These are phyloP conservation scores for Leishmania turanica DNA, from an alignment of 208 protist genomes.

Conservation along the genomic window DNA sequence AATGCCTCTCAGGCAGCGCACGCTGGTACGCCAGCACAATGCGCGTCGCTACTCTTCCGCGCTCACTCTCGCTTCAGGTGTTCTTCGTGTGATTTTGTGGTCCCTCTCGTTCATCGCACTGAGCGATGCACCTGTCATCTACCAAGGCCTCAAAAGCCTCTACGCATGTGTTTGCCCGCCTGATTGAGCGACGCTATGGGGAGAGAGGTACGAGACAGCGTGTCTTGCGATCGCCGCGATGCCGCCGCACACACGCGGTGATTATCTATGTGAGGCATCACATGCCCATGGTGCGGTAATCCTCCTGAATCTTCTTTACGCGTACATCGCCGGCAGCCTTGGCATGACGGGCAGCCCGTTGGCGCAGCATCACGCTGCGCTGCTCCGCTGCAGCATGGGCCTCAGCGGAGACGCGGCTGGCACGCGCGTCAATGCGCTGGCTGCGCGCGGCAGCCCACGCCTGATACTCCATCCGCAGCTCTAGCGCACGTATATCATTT, in stretches of 20 bases:
- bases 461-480: constrained; percentile 37
- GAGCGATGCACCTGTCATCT: background rate
- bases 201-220: background rate
- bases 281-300: constrained; percentile 28
- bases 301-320: constrained; percentile 24
- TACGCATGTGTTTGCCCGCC: background rate
- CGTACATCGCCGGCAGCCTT: constrained; percentile 17
- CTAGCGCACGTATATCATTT: constrained; percentile 40
- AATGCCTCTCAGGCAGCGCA: background rate
- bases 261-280: background rate
- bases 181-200: background rate
- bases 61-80: background rate
- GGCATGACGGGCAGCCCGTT: constrained; percentile 23
- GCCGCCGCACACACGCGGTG: background rate
- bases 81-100: background rate
- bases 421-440: constrained; percentile 32
- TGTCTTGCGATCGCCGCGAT: background rate
- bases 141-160: background rate
- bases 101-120: background rate
- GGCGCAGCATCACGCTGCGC: constrained; percentile 11
- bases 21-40: background rate
- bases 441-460: constrained; percentile 21
- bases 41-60: background rate
- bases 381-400: constrained; percentile 13
- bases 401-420: constrained; percentile 15